Conservation (phyloP, 1,284 basidiomycete genomes). For the Butyriboletus regius region DNA sequence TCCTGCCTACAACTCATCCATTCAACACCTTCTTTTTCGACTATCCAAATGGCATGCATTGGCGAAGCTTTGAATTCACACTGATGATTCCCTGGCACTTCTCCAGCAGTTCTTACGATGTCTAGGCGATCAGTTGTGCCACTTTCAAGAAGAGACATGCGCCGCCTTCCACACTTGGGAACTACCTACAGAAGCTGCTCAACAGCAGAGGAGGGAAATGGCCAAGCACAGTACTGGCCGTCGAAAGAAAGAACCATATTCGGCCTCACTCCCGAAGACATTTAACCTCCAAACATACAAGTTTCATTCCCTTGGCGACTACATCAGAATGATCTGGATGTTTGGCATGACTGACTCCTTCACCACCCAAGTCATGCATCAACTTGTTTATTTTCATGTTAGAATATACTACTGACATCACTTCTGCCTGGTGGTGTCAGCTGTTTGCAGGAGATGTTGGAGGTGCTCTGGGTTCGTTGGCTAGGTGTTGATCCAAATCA, state of each 20-base stretch:
- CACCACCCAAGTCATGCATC: not conserved
- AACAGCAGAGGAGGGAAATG: not conserved
- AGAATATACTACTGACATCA: too few relatives aligned
- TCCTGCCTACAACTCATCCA: not conserved
- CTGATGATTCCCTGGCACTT: not conserved
- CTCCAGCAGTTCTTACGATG: not conserved
- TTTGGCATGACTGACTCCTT: not conserved
- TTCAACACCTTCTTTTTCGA: not conserved
- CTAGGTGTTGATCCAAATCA: too few relatives aligned
- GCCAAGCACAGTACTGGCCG: not conserved
- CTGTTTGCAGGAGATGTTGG: too few relatives aligned
- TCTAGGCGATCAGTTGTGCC: not conserved
- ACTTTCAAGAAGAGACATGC: not conserved
- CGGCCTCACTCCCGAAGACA: not conserved
- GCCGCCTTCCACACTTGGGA: not conserved
- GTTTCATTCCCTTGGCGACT: not conserved
- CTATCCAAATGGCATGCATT: slow-evolving; percentile 5
- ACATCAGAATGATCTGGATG: not conserved
- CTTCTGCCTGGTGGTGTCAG: too few relatives aligned
- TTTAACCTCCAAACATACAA: slow-evolving; percentile 1
- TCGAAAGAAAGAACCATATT: not conserved
- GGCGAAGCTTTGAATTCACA: slow-evolving; percentile 1
- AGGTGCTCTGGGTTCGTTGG: too few relatives aligned
- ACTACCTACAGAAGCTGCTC: not conserved
- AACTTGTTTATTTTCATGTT: too few relatives aligned